Base-by-base conservation (phyloP, 2,329 filamentous ascomycete species). In the Venturia nashicola region DNA sequence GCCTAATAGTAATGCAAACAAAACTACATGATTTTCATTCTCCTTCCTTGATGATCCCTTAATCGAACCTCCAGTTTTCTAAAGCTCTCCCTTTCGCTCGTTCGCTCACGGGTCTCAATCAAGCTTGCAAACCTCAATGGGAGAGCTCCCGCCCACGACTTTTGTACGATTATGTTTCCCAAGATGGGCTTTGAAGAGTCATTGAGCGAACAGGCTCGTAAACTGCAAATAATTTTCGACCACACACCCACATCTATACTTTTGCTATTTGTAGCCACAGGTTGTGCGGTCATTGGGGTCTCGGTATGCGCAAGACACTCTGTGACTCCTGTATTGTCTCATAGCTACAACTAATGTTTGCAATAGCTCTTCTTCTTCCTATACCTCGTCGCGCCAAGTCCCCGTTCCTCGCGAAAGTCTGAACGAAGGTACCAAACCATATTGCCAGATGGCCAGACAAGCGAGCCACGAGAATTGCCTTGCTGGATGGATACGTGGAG, bases 391-490 rank as follows among this genome's bases (percentile, higher is more conserved):
- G 43, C 61, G 27, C 61, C 61, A 39, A 39, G 86, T 61, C 94
- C 94, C 11, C 89, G 94, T 64, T 77, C 81, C 32, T 83, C 90
- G 1, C 80, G 86, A 42, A 80, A 83, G 4, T 90, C 90, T 40
- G 94, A 99, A 74, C 96, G 94, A 78, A 86, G 82, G 44, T 99
- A 93, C 79, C 82, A 85, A 60, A 95, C 90, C 4, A 87, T 91
- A 48, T 79, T 85, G 44, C 81, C 86, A 48, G 80, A 87, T 69
- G 87, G 88, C 61, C 78, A 79, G 14, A 77, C 78, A 61, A 84
- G 78, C 66, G 73, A 76, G 54, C 76, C 78, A 7, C 81, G 84
- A 68, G 80, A 78, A 32, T 74, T 97, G 36, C 89, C 92, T 12
- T 96, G 90, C 78, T 97, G 93, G 93, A 86, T 90, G 72, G 91